phyloP scores from a whole-genome alignment of 2,329 filamentous ascomycete species.

The Neurospora sp. region DNA sequence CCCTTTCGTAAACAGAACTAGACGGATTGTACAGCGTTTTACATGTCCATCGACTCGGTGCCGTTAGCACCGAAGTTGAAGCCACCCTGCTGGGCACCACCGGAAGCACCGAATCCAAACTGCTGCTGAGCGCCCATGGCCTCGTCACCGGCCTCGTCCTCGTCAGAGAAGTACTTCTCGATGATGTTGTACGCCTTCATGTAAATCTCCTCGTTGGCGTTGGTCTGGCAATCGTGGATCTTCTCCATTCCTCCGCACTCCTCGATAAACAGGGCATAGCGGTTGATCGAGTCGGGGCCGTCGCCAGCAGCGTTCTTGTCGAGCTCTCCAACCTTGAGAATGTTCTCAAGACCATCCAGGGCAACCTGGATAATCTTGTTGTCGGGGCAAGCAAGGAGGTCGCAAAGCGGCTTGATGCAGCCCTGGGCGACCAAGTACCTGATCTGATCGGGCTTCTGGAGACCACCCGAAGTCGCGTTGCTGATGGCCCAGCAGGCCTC shows the following conservation, averaged over 20 bases:
- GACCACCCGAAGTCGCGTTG: slow-evolving; percentile 91
- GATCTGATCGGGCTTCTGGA: slow-evolving; percentile 98
- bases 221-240: slow-evolving; percentile 99
- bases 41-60: slow-evolving; percentile 58
- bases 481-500: slow-evolving; percentile 99
- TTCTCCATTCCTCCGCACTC: slow-evolving; percentile 99
- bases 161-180: slow-evolving; percentile 99
- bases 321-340: slow-evolving; percentile 97
- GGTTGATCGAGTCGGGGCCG: slow-evolving; percentile 75
- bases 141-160: slow-evolving; percentile 88
- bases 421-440: slow-evolving; percentile 87
- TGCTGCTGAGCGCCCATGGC: slow-evolving; percentile 65
- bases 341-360: slow-evolving; percentile 95
- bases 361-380: slow-evolving; percentile 99
- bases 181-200: slow-evolving; percentile 99
- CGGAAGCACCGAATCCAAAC: slow-evolving; percentile 62
- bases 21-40: slow-evolving; percentile 19
- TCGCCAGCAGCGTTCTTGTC: slow-evolving; percentile 85
- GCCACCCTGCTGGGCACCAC: slow-evolving; percentile 59
- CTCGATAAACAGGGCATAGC: slow-evolving; percentile 95
- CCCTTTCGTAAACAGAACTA: not conserved
- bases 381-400: slow-evolving; percentile 89
- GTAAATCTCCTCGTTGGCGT: slow-evolving; percentile 99
- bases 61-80: slow-evolving; percentile 83
- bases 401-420: slow-evolving; percentile 95